Conservation (phyloP, 345 rosid species). For the Iberis pinnata region DNA sequence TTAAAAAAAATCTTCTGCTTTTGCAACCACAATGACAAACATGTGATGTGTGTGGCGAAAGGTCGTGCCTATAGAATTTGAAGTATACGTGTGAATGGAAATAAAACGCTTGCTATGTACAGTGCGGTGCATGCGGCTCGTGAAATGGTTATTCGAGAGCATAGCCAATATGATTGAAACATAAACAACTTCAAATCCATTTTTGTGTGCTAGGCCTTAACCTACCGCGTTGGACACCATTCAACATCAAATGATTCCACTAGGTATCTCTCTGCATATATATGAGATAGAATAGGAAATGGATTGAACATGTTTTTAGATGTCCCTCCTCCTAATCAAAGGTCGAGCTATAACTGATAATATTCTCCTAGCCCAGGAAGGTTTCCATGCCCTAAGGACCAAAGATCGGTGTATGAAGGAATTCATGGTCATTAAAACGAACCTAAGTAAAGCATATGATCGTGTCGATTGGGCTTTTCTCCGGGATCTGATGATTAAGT, state of each 20-base stretch:
- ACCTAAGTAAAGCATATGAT: no score
- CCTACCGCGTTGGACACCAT: conserved; percentile 89
- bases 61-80: conserved; percentile 79
- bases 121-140: conserved; percentile 72
- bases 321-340: no score
- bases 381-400: no score
- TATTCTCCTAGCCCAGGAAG: no score
- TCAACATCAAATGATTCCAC: conserved; percentile 95
- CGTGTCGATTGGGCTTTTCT: no score
- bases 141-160: conserved; percentile 57
- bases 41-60: conserved; percentile 83
- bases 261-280: conserved; percentile 52
- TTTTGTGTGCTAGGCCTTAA: conserved; percentile 47
- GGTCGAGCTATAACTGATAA: no score
- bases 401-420: no score
- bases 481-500: no score
- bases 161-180: conserved; percentile 65
- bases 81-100: conserved; percentile 88
- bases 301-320: no score
- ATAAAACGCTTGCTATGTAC: conserved; percentile 83
- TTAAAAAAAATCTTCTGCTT: background rate
- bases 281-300: conserved; percentile 66
- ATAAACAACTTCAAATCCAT: background rate
- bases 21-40: conserved; percentile 11
- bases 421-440: no score